Evolutionary conservation across 208 protist genomes (phyloP).

Genomic region (Trypanosoma lewisi): DNA sequence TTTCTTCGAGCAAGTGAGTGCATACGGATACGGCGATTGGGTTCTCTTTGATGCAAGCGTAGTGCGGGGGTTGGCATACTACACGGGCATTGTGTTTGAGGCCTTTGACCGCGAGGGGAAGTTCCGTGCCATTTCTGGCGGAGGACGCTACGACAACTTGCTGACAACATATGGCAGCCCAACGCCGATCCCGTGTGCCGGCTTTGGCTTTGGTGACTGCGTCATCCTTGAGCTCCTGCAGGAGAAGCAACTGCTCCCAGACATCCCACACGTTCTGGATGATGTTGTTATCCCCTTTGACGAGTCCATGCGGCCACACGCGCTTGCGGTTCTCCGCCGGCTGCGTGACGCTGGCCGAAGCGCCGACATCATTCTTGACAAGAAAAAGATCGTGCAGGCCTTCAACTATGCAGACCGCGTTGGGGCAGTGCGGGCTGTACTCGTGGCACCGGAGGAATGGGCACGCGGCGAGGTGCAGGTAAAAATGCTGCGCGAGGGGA

Average conservation of each 20-base stretch:
- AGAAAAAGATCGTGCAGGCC: slow-evolving; percentile 89
- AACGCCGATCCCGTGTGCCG: slow-evolving; percentile 86
- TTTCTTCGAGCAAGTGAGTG: slow-evolving; percentile 84
- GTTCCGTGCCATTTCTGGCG: slow-evolving; percentile 94
- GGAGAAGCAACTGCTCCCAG: slow-evolving; percentile 84
- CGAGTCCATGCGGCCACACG: slow-evolving; percentile 85
- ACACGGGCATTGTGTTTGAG: slow-evolving; percentile 97
- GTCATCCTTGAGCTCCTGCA: slow-evolving; percentile 94
- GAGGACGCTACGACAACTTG: slow-evolving; percentile 95
- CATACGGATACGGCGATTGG: slow-evolving; percentile 94
- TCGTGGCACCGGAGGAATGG: slow-evolving; percentile 94
- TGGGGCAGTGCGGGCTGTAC: slow-evolving; percentile 80
- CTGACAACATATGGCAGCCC: slow-evolving; percentile 92
- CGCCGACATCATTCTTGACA: slow-evolving; percentile 91
- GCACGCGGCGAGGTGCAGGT: slow-evolving; percentile 82
- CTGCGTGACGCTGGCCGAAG: slow-evolving; percentile 77
- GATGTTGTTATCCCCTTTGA: slow-evolving; percentile 93
- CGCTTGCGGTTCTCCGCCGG: slow-evolving; percentile 67
- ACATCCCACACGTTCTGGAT: slow-evolving; percentile 62
- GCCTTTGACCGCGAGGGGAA: slow-evolving; percentile 91
- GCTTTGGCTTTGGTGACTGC: slow-evolving; percentile 96
- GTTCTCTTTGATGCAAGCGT: slow-evolving; percentile 93
- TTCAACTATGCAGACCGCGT: slow-evolving; percentile 96
- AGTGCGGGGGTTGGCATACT: slow-evolving; percentile 94
- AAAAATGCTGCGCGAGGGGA: slow-evolving; percentile 88